Conservation (phyloP, 768 basidiomycete genomes). For the Vararia minispora region DNA sequence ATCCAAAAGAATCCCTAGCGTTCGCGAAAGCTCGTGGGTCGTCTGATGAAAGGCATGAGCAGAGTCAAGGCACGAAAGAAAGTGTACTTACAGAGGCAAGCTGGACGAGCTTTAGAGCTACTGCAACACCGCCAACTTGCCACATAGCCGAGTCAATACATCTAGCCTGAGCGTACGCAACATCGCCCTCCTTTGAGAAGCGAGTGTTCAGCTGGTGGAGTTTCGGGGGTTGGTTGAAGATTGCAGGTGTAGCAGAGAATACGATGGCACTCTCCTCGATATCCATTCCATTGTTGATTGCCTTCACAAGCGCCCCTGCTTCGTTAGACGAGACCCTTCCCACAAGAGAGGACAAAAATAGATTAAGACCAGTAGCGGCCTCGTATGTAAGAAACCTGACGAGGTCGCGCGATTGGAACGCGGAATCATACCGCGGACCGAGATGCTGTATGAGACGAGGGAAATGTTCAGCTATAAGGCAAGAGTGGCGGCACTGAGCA, state of each 20-base stretch:
- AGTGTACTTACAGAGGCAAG: conserved; percentile 47
- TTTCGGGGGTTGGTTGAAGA: conserved; percentile 9
- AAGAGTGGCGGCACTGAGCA: too few relatives aligned
- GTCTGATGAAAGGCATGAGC: conserved; percentile 31
- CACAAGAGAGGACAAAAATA: conserved; percentile 48
- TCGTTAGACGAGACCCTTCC: conserved; percentile 22
- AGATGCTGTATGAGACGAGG: conserved; percentile 71
- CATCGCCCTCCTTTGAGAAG: conserved; percentile 33
- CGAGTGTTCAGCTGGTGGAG: conserved; percentile 5
- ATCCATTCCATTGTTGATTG: conserved; percentile 37
- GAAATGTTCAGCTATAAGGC: conserved; percentile 48
- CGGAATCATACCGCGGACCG: conserved; percentile 65
- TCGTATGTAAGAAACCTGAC: conserved; percentile 77
- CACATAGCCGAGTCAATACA: conserved; percentile 68
- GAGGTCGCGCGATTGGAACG: conserved; percentile 63
- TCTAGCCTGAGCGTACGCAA: conserved; percentile 46
- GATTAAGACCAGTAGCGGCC: conserved; percentile 73
- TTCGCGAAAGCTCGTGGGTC: conserved; percentile 63
- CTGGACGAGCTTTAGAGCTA: conserved; percentile 65
- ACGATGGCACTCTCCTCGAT: conserved; percentile 27
- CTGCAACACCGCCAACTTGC: conserved; percentile 73
- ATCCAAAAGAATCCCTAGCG: conserved; percentile 64
- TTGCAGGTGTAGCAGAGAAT: conserved; percentile 27
- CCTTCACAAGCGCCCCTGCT: conserved; percentile 32
- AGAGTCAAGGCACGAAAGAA: neutral